These are phyloP conservation scores for Fusarium keratoplasticum DNA, from an alignment of 2,329 filamentous ascomycete genomes.

Conservation along the genomic window DNA sequence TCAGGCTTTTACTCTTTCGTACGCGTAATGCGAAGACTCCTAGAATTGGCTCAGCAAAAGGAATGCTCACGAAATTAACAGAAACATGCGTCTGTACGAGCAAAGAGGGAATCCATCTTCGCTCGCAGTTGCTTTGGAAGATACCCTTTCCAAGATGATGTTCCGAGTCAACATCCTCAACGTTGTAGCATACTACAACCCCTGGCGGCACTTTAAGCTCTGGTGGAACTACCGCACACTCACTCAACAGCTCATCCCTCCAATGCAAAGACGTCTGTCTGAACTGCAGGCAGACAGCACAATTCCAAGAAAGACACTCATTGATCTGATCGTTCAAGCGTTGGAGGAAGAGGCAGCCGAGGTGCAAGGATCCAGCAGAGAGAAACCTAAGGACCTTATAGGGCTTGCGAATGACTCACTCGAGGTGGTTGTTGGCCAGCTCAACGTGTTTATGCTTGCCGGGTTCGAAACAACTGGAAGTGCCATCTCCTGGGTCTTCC, in stretches of 20 bases:
- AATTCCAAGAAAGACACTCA: conserved; percentile 22
- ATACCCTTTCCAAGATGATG: conserved; percentile 19
- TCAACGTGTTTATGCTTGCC: conserved; percentile 53
- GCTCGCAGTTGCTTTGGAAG: conserved; percentile 13
- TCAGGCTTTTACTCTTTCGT: background rate
- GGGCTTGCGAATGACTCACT: conserved; percentile 20
- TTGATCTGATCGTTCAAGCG: conserved; percentile 27
- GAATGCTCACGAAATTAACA: background rate
- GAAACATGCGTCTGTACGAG: conserved; percentile 25
- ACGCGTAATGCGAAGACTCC: background rate
- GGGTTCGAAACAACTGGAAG: conserved; percentile 53
- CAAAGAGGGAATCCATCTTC: conserved; percentile 19
- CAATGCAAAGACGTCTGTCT: conserved; percentile 12
- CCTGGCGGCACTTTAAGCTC: conserved; percentile 32
- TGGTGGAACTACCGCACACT: conserved; percentile 32
- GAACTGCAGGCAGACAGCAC: background rate
- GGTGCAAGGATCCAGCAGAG: background rate
- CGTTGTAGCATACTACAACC: conserved; percentile 20
- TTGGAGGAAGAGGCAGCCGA: conserved; percentile 19
- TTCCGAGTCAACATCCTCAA: conserved; percentile 25
- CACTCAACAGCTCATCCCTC: conserved; percentile 8
- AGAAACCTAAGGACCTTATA: conserved; percentile 20
- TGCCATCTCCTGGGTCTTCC: conserved; percentile 50
- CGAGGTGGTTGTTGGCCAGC: conserved; percentile 47
- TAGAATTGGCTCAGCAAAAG: background rate